Conservation (phyloP, 108 stramenopile species). For the Schizochytrium sp. region DNA sequence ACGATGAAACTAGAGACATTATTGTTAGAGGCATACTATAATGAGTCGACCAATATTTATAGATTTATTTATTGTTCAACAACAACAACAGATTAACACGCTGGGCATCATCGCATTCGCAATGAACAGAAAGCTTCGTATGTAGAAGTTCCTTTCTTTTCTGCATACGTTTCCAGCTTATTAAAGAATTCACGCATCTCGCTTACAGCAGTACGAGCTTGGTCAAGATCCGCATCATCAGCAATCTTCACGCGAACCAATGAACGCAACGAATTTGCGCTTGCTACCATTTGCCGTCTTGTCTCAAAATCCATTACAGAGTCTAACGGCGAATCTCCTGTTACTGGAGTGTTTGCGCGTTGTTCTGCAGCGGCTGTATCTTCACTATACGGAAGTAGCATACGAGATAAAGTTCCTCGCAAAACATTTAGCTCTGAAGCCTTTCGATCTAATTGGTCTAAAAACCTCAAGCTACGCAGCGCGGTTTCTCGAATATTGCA, state of each 20-base stretch:
- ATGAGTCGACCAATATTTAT: not conserved
- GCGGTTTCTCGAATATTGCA: constrained; percentile 33
- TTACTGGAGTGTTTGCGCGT: constrained; percentile 56
- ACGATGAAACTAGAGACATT: too few relatives aligned
- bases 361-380: constrained; percentile 68
- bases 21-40: not conserved
- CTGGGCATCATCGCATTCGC: not conserved
- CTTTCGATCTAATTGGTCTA: constrained; percentile 57
- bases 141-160: not conserved
- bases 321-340: constrained; percentile 20
- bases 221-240: constrained; percentile 68
- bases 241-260: constrained; percentile 72
- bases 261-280: constrained; percentile 65
- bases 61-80: not conserved
- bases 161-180: constrained; percentile 51
- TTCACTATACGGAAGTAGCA: constrained; percentile 70
- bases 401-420: constrained; percentile 66
- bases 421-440: constrained; percentile 65
- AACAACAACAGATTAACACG: not conserved
- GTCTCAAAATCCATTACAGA: constrained; percentile 43
- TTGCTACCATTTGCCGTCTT: constrained; percentile 61
- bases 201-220: constrained; percentile 62
- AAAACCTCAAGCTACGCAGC: constrained; percentile 63
- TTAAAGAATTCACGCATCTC: constrained; percentile 62
- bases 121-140: constrained; percentile 42